Evolutionary conservation across 305 asterid species (phyloP).

Genomic region (Solanum hybrid): DNA sequence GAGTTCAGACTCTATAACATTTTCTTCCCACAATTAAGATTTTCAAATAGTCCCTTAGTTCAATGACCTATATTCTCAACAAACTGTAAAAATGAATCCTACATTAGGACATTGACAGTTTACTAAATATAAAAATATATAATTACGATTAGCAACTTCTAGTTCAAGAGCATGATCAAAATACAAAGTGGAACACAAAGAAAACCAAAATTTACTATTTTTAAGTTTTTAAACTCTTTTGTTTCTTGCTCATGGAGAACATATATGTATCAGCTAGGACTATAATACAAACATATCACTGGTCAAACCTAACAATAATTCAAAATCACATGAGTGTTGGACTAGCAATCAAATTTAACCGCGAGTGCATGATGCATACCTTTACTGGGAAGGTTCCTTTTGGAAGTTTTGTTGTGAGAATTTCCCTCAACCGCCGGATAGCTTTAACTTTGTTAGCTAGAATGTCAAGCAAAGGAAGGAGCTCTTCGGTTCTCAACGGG

Average conservation of each 20-base stretch:
- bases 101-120: not conserved
- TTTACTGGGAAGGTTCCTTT: conserved; percentile 89
- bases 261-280: not conserved
- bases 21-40: not conserved
- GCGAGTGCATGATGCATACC: conserved; percentile 33
- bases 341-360: not conserved
- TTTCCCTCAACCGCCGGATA: conserved; percentile 72
- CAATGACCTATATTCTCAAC: not conserved
- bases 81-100: not conserved
- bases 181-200: not conserved
- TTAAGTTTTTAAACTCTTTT: not conserved
- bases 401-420: conserved; percentile 90
- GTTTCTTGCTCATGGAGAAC: not conserved
- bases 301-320: not conserved
- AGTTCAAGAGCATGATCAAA: not conserved
- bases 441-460: conserved; percentile 96
- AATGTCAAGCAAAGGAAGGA: conserved; percentile 90
- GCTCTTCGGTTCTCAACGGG: conserved; percentile 77
- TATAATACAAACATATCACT: not conserved
- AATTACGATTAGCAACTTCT: not conserved
- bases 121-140: not conserved
- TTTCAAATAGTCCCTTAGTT: not conserved
- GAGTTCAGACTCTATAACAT: not conserved
- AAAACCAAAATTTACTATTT: not conserved
- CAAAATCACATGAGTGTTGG: not conserved